These are phyloP conservation scores for Vachellia collinsii DNA, from an alignment of 306 rosid genomes.

Conservation along the genomic window DNA sequence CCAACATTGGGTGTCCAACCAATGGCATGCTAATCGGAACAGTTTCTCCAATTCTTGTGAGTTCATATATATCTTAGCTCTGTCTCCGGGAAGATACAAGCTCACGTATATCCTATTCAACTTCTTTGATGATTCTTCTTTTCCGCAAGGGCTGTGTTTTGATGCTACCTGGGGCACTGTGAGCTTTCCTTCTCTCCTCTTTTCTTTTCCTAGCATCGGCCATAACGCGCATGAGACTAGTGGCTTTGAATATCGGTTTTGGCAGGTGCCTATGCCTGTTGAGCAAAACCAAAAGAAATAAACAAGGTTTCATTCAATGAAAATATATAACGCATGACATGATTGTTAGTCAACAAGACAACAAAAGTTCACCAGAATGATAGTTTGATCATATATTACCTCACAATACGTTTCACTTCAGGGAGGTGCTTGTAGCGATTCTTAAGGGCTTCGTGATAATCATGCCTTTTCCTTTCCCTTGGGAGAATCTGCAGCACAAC, in stretches of 20 bases:
- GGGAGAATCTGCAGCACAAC: slow-evolving; percentile 72
- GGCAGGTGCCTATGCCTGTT: slow-evolving; percentile 84
- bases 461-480: slow-evolving; percentile 81
- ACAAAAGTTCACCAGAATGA: background rate
- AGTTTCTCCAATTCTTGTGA: slow-evolving; percentile 15
- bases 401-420: slow-evolving; percentile 80
- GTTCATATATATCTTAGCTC: slow-evolving; percentile 14
- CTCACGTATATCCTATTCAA: slow-evolving; percentile 46
- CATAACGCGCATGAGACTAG: slow-evolving; percentile 54
- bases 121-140: slow-evolving; percentile 69
- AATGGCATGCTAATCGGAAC: slow-evolving; percentile 2
- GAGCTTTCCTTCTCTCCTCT: slow-evolving; percentile 79
- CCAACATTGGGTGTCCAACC: background rate
- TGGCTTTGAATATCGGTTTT: slow-evolving; percentile 73
- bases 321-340: background rate
- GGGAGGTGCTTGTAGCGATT: slow-evolving; percentile 85
- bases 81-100: background rate
- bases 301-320: background rate
- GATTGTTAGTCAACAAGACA: background rate
- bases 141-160: slow-evolving; percentile 57
- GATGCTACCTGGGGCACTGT: slow-evolving; percentile 82
- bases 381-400: slow-evolving; percentile 46
- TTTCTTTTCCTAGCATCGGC: slow-evolving; percentile 64
- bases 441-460: slow-evolving; percentile 82
- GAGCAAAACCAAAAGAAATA: background rate